Base-by-base conservation (phyloP, 331 rosid genomes). In the Rhamnella rubrinervis region DNA sequence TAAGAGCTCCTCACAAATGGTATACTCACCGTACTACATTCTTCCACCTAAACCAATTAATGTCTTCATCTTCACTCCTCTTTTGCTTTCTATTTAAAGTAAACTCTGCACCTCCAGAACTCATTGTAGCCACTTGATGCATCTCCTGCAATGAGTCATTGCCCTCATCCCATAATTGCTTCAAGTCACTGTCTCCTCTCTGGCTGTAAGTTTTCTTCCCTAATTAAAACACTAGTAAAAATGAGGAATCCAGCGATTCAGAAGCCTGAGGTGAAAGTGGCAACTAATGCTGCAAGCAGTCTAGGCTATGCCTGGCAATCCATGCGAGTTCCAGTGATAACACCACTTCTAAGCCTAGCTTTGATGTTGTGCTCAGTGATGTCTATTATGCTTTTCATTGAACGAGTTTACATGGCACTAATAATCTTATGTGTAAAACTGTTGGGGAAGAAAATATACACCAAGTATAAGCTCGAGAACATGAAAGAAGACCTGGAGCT, bases 381-480 rank as follows among this genome's bases (percentile, higher is more conserved):
- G 87, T 82, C 90, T 55, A 17, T 85, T 62, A 82, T 85, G 87
- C 78, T 85, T 60, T 85, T 85, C 39, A 7, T 80, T 60, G 87
- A 85, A 61, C 68, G 90, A 67, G 83, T 85, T 12, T 67, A 55
- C 68, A 85, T 85, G 87, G 77, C 83, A 14, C 31, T 40, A 16
- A 75, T 77, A 15, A 78, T 80, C 59, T 39, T 80, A 57, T 20
- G 61, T 13, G 85, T 85, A 59, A 85, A 85, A 70, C 76, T 85
- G 76, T 47, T 85, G 78, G 51, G 80, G 82, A 77, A 41, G 78
- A 72, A 85, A 65, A 77, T 61, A 69, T 82, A 82, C 80, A 85
- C 85, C 66, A 69, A 71, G 64, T 85, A 85, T 78, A 85, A 80
- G 28, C 70, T 82, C 81, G 82, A 82, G n/a, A 78, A 72, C 63